phyloP scores from a whole-genome alignment of 83 land plant genomes.

The Picea abies region DNA sequence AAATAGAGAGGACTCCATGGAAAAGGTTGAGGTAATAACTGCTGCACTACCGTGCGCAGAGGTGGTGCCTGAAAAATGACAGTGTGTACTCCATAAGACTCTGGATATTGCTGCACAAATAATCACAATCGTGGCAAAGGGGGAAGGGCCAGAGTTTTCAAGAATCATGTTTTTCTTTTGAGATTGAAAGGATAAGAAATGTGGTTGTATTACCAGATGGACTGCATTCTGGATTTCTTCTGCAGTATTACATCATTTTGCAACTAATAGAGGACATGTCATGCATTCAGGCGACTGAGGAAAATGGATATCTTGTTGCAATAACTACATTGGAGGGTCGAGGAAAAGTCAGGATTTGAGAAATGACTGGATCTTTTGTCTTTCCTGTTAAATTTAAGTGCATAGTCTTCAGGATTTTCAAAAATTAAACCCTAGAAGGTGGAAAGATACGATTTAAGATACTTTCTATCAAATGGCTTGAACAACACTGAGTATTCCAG shows the following conservation, averaged over 20 bases:
- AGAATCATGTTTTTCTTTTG: slow-evolving; percentile 52
- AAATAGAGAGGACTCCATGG: too few species aligned
- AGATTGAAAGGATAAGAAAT: slow-evolving; percentile 49
- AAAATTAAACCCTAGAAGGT: slow-evolving; percentile 56
- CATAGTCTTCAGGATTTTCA: slow-evolving; percentile 53
- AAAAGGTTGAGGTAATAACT: too few species aligned
- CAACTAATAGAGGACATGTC: slow-evolving; percentile 51
- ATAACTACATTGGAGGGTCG: slow-evolving; percentile 54
- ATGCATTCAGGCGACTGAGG: slow-evolving; percentile 51
- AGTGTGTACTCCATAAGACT: too few species aligned
- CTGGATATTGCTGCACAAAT: too few species aligned
- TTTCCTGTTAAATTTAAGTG: slow-evolving; percentile 64
- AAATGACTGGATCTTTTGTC: slow-evolving; percentile 55
- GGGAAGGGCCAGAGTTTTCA: background rate
- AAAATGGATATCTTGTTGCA: slow-evolving; percentile 62
- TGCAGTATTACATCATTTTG: slow-evolving; percentile 39
- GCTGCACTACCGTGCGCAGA: too few species aligned
- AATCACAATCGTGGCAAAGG: too few species aligned
- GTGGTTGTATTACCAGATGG: slow-evolving; percentile 57
- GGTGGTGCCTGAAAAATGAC: too few species aligned
- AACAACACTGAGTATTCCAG: slow-evolving; percentile 37
- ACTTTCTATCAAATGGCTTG: slow-evolving; percentile 56
- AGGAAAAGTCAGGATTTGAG: slow-evolving; percentile 57
- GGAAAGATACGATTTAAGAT: slow-evolving; percentile 46
- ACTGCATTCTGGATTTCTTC: slow-evolving; percentile 46